Conservation (phyloP, 352 stramenopile genomes). For the Globisporangium okanoganense region DNA sequence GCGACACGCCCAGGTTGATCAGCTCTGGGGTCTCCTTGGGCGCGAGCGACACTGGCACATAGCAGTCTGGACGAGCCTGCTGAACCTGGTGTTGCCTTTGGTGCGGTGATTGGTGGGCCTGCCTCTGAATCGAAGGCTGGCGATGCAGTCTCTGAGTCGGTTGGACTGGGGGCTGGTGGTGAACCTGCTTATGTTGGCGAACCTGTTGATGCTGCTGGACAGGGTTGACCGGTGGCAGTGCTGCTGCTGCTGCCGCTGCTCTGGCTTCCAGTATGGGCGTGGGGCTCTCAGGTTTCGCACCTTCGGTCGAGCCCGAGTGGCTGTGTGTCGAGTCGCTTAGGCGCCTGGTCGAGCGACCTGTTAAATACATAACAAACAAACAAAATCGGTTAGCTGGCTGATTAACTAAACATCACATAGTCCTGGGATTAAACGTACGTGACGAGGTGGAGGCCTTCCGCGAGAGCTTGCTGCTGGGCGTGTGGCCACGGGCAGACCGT, state of each 20-base stretch:
- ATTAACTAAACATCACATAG: too few relatives aligned
- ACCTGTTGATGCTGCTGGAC: not conserved
- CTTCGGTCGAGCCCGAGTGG: slow-evolving; percentile 1
- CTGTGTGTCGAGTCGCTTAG: slow-evolving; percentile 7
- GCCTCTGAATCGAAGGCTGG: not conserved
- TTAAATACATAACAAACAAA: not conserved
- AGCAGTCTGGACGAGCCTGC: not conserved
- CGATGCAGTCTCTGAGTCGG: too few relatives aligned
- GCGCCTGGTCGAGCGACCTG: slow-evolving; percentile 8
- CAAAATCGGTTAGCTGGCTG: not conserved
- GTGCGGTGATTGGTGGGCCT: not conserved
- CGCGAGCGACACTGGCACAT: not conserved
- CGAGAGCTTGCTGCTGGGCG: not conserved
- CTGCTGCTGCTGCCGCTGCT: not conserved
- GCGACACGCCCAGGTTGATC: slow-evolving; percentile 12
- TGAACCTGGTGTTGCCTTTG: not conserved
- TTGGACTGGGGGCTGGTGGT: not conserved
- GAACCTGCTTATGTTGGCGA: not conserved
- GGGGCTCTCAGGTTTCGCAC: not conserved
- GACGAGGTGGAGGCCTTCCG: slow-evolving; percentile 11
- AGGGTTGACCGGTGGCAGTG: not conserved
- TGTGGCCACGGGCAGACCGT: not conserved
- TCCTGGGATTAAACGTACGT: not conserved
- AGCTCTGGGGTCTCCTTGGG: slow-evolving; percentile 6
- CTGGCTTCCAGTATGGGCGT: slow-evolving; percentile 11